phyloP scores from a whole-genome alignment of 176 grass and related monocot genomes.

The Oryza officinalis region DNA sequence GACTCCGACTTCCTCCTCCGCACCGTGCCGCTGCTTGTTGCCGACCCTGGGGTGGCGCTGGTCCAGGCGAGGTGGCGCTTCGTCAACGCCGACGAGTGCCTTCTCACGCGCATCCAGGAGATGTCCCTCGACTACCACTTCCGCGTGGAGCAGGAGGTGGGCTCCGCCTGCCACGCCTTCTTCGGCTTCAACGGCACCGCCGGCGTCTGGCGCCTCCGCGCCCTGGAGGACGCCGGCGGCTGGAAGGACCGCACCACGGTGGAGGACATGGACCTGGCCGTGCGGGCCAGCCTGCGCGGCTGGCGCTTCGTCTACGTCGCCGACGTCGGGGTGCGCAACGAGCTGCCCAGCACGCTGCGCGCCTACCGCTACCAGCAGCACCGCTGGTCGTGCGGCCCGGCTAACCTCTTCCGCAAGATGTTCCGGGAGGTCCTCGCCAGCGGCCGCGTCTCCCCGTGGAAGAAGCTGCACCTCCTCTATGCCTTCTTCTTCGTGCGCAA shows the following conservation, averaged over 20 bases:
- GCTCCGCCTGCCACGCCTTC: constrained; percentile 72
- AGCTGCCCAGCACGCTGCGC: constrained; percentile 73
- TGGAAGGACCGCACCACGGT: constrained; percentile 95
- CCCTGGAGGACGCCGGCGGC: constrained; percentile 65
- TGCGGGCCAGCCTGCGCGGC: constrained; percentile 65
- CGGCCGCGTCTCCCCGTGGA: constrained; percentile 60
- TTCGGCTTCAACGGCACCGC: constrained; percentile 92
- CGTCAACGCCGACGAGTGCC: constrained; percentile 75
- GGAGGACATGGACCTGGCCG: constrained; percentile 95
- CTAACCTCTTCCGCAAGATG: constrained; percentile 79
- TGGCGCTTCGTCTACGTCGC: constrained; percentile 77
- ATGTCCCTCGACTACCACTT: constrained; percentile 98
- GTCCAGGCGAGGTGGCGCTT: constrained; percentile 79
- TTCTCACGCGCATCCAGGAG: constrained; percentile 83
- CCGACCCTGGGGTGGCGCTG: constrained; percentile 55
- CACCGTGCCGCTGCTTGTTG: constrained; percentile 53
- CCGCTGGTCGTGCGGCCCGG: constrained; percentile 76
- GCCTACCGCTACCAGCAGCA: constrained; percentile 86
- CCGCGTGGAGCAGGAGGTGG: constrained; percentile 76
- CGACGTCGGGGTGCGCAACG: constrained; percentile 63
- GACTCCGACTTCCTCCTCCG: constrained; percentile 68
- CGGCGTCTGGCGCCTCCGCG: constrained; percentile 69
- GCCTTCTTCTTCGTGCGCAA: constrained; percentile 90
- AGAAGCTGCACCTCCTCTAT: constrained; percentile 88
- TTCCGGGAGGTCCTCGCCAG: constrained; percentile 62